phyloP scores from a whole-genome alignment of 805 yeast species.

The Candida mattraensis region DNA sequence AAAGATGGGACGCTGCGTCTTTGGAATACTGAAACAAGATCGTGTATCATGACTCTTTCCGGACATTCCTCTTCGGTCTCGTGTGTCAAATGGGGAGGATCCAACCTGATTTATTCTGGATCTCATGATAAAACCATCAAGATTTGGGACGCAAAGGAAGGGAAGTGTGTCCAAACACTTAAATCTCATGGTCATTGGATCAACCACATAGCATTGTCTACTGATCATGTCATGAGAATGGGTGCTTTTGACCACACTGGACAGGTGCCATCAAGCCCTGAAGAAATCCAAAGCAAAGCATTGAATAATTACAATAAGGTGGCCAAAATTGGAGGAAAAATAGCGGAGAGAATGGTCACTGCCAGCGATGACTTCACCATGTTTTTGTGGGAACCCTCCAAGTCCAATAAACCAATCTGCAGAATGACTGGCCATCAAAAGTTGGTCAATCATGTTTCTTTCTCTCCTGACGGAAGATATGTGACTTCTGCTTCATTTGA shows the following conservation, averaged over 20 bases:
- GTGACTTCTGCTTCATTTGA: slow-evolving; percentile 94
- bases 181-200: slow-evolving; percentile 98
- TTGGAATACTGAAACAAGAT: slow-evolving; percentile 81
- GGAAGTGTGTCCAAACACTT: slow-evolving; percentile 74
- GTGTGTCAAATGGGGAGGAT: slow-evolving; percentile 97
- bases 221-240: slow-evolving; percentile 81
- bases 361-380: slow-evolving; percentile 97
- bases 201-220: slow-evolving; percentile 86
- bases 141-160: slow-evolving; percentile 84
- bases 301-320: slow-evolving; percentile 59
- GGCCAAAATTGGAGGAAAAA: slow-evolving; percentile 54
- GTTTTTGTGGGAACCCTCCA: slow-evolving; percentile 94
- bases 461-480: slow-evolving; percentile 91
- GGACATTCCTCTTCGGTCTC: slow-evolving; percentile 91
- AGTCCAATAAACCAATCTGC: slow-evolving; percentile 76
- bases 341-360: slow-evolving; percentile 80
- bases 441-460: slow-evolving; percentile 91
- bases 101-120: slow-evolving; percentile 77
- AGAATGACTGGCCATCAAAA: slow-evolving; percentile 98
- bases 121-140: slow-evolving; percentile 94
- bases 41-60: slow-evolving; percentile 65
- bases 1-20: slow-evolving; percentile 87
- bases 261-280: slow-evolving; percentile 40
- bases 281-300: slow-evolving; percentile 54
- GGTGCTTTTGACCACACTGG: slow-evolving; percentile 87